Evolutionary conservation across 202 grass and related monocot species (phyloP), one percentile per base, ranked within the genome.

Genomic region (Bolboschoenoplectus hybrid): DNA sequence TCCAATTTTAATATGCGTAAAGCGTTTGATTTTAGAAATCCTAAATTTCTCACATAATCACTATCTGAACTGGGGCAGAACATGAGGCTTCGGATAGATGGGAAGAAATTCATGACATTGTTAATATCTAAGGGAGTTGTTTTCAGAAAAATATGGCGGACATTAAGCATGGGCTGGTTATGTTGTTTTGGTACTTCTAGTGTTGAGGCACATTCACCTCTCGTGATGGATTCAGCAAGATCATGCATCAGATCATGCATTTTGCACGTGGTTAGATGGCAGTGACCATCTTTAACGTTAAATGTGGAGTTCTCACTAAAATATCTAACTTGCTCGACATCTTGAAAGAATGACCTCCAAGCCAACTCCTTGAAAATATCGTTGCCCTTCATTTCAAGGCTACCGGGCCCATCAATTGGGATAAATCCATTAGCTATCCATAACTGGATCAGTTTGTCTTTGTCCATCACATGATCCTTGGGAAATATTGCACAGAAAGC

Each of bases 191-290:
- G 6, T 39, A 20, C 0, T 0, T 43, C 6, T 1, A 4, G 14
- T 32, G 55, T 12, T 3, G 55, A 61, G 7, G 38, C 1, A 20
- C 87, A 86, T 60, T 91, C 84, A 32, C 36, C 85, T 6, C 64
- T 6, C 8, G 9, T 36, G 5, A 82, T 46, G 0, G 1, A 50
- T 82, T 44, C 38, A 57, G 85, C 85, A 40, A 90, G 81, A 17
- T 85, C 92, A 35, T 90, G 88, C 86, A 94, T 84, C 3, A 88
- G 85, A 35, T 89, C 84, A 61, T 94, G 84, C 88, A 94, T 91
- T 66, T 83, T 85, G 52, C 90, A 92, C 32, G 40, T 84, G 11
- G 47, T 9, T 0, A 58, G 0, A 1, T 1, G 1, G 0, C 0
- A 2, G 14, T 19, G 8, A 53, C 14, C 55, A 17, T 1, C n/a